Conservation (phyloP, 768 basidiomycete genomes). For the Hygrophoropsis aurantiaca region DNA sequence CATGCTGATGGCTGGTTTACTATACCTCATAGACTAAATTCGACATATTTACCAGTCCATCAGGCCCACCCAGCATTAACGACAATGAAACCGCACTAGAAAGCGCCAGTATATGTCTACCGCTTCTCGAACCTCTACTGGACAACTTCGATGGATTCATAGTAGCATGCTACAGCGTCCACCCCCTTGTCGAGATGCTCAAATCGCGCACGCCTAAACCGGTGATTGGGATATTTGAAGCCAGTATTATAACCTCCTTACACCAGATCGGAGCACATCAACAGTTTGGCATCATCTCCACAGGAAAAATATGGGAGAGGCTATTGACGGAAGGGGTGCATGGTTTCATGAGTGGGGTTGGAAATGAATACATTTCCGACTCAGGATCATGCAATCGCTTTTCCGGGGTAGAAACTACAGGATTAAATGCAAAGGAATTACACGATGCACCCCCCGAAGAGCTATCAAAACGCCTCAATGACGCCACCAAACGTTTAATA, state of each 20-base stretch:
- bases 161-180: conserved; percentile 8
- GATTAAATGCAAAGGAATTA: conserved; percentile 32
- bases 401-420: conserved; percentile 32
- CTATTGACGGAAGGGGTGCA: conserved; percentile 23
- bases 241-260: conserved; percentile 20
- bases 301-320: conserved; percentile 33
- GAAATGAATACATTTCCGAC: conserved; percentile 8
- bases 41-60: conserved; percentile 11
- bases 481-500: conserved; percentile 24
- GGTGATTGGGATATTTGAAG: conserved; percentile 37
- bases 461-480: conserved; percentile 22
- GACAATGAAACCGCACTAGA: conserved; percentile 13
- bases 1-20: conserved; percentile 4
- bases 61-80: conserved; percentile 21
- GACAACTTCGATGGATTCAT: conserved; percentile 6
- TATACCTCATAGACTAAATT: conserved; percentile 1
- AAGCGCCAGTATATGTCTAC: conserved; percentile 15
- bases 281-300: conserved; percentile 37
- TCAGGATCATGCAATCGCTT: conserved; percentile 13
- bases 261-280: conserved; percentile 20
- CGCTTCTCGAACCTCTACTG: conserved; percentile 2
- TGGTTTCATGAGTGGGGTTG: conserved; percentile 14
- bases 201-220: conserved; percentile 10
- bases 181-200: conserved; percentile 6
- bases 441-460: conserved; percentile 22